These are phyloP conservation scores for Candida quercuum DNA, from an alignment of 805 yeast genomes.

Conservation along the genomic window DNA sequence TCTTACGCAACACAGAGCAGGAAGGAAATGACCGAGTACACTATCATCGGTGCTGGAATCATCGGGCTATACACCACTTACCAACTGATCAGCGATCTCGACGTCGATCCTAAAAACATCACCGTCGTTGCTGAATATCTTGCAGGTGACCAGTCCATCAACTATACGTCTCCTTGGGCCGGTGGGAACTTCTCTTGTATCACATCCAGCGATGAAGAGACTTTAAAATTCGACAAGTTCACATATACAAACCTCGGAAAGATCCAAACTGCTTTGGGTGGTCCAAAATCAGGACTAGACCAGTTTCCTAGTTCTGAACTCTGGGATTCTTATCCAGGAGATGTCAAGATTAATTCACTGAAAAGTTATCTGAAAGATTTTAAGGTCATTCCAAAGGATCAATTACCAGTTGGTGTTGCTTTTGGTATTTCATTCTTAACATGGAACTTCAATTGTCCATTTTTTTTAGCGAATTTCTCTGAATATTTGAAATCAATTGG, in stretches of 20 bases:
- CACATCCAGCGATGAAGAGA: conserved; percentile 50
- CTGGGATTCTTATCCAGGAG: conserved; percentile 48
- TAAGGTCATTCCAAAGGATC: conserved; percentile 25
- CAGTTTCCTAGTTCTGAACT: conserved; percentile 50
- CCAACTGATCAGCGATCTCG: conserved; percentile 38
- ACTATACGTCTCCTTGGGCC: conserved; percentile 81
- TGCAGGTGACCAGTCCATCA: conserved; percentile 75
- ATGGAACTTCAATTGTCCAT: conserved; percentile 72
- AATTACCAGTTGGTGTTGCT: conserved; percentile 46
- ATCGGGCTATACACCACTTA: conserved; percentile 61
- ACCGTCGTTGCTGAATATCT: conserved; percentile 57
- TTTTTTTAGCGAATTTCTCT: conserved; percentile 45
- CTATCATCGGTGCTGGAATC: conserved; percentile 54
- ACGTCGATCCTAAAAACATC: conserved; percentile 37
- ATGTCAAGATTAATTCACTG: conserved; percentile 41
- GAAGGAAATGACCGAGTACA: conserved; percentile 9
- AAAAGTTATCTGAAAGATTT: conserved; percentile 45
- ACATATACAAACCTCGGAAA: conserved; percentile 46
- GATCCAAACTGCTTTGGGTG: conserved; percentile 39
- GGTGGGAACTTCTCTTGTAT: conserved; percentile 60
- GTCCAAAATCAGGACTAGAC: conserved; percentile 48
- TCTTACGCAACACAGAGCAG: too few species aligned
- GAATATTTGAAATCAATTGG: conserved; percentile 41
- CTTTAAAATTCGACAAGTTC: conserved; percentile 46
- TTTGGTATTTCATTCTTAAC: conserved; percentile 52